A percentile compares a stretch with the other conserved stretches of the same genome.
These are phyloP conservation scores for Alternaria sp. DNA, from an alignment of 2,329 filamentous ascomycete genomes.

Conservation along the genomic window DNA sequence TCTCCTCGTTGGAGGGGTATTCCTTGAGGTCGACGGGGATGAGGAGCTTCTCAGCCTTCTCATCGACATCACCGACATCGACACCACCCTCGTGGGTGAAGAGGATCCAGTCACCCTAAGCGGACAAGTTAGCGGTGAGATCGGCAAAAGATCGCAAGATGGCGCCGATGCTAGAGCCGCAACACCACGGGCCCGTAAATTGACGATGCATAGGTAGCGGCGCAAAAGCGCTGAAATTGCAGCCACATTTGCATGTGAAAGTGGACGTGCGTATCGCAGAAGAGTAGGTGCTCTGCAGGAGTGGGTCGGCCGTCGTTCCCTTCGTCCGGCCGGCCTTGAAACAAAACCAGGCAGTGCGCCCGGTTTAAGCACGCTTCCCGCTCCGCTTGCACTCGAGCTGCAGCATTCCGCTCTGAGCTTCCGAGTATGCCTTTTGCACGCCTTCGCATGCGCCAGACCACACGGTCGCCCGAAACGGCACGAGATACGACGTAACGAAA, in stretches of 20 bases:
- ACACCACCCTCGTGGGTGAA: conserved; percentile 99
- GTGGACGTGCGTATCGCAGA: conserved; percentile 37
- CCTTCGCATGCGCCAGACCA: conserved; percentile 2
- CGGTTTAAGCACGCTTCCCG: conserved; percentile 22
- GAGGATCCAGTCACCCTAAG: conserved; percentile 97
- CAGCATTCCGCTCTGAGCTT: conserved; percentile 12
- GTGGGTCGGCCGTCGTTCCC: conserved; percentile 48
- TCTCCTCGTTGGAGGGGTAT: conserved; percentile 95
- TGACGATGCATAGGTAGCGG: conserved; percentile 19
- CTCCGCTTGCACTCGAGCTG: conserved; percentile 18
- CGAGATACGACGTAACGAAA: conserved; percentile 1
- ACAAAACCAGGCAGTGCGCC: conserved; percentile 45
- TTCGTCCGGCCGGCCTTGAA: conserved; percentile 48
- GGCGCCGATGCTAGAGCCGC: conserved; percentile 37
- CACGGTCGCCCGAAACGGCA: neutral
- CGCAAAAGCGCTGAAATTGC: conserved; percentile 19
- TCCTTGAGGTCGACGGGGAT: conserved; percentile 93
- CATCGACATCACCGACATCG: conserved; percentile 98
- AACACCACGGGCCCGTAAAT: conserved; percentile 36
- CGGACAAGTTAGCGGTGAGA: conserved; percentile 40
- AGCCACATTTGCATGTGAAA: conserved; percentile 44
- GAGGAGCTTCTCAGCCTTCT: conserved; percentile 97
- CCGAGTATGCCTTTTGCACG: conserved; percentile 20
- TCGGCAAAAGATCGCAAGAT: conserved; percentile 34
- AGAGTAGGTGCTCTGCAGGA: conserved; percentile 41